Evolutionary conservation across 2,329 filamentous ascomycete species (phyloP).

Genomic region (Arachnopeziza araneosa): DNA sequence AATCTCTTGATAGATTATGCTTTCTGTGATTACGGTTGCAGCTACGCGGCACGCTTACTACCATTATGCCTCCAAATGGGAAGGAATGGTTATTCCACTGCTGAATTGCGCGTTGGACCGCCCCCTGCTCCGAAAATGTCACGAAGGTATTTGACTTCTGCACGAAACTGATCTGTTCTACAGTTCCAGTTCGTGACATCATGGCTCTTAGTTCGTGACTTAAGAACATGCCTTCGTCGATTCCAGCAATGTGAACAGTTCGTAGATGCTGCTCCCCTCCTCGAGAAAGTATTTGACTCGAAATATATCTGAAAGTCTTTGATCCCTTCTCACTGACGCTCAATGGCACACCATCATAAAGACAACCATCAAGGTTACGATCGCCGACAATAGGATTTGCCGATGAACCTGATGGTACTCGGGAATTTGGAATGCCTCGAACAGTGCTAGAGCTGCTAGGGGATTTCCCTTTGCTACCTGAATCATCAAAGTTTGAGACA

Average conservation of each 20-base stretch:
- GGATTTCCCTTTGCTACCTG: background rate
- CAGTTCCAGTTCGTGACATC: conserved; percentile 18
- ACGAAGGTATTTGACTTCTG: background rate
- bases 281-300: background rate
- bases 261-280: background rate
- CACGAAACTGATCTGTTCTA: conserved; percentile 20
- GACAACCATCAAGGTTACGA: background rate
- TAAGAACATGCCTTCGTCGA: conserved; percentile 8
- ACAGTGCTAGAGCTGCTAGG: background rate
- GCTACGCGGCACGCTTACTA: background rate
- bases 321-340: background rate
- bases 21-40: background rate
- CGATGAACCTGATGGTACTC: background rate
- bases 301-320: background rate
- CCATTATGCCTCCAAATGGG: background rate
- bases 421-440: background rate
- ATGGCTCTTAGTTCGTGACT: conserved; percentile 14
- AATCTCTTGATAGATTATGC: background rate
- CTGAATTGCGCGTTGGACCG: conserved; percentile 12
- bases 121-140: conserved; percentile 5
- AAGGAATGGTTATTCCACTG: background rate
- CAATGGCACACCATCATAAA: background rate
- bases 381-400: background rate
- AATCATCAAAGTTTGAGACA: background rate
- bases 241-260: conserved; percentile 14